Evolutionary conservation across 768 basidiomycete species (phyloP).

Genomic region (Termitomyces sp.): DNA sequence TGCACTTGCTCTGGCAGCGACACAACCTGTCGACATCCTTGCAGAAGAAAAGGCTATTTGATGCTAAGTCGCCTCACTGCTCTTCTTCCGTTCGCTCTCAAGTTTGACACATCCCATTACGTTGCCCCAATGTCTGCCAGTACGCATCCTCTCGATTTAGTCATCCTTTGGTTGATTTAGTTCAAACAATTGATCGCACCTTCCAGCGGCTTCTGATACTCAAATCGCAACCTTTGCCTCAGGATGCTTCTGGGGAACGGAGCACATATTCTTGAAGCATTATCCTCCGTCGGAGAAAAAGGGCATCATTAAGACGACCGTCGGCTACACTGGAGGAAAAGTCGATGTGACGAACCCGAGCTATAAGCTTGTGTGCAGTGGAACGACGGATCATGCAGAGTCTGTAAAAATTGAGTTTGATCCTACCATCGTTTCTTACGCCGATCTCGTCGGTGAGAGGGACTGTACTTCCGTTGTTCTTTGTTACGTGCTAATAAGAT

Average conservation of each 20-base stretch:
- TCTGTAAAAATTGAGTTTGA: conserved; percentile 85
- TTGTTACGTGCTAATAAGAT: neutral
- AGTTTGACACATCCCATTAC: conserved; percentile 32
- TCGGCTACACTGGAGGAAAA: conserved; percentile 79
- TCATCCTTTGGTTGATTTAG: neutral
- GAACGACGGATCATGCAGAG: conserved; percentile 85
- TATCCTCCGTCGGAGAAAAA: conserved; percentile 67
- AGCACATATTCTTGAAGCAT: conserved; percentile 80
- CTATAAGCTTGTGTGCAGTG: conserved; percentile 76
- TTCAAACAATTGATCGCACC: neutral
- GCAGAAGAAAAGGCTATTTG: neutral
- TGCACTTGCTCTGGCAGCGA: too few relatives aligned
- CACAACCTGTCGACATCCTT: too few relatives aligned
- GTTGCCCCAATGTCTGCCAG: conserved; percentile 36
- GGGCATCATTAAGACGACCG: conserved; percentile 68
- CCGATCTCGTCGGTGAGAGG: conserved; percentile 75
- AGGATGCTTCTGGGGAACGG: conserved; percentile 85
- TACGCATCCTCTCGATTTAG: conserved; percentile 16
- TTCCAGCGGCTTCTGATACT: conserved; percentile 17
- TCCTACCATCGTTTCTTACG: conserved; percentile 70
- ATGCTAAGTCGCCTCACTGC: conserved; percentile 25
- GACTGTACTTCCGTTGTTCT: neutral
- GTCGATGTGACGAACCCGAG: conserved; percentile 46
- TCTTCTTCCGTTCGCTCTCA: conserved; percentile 15
- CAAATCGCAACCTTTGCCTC: conserved; percentile 44